A percentile compares a stretch with the other conserved stretches of the same genome.
Conservation (phyloP, 1,139 yeast species). For the Starmera stellimalicola region DNA sequence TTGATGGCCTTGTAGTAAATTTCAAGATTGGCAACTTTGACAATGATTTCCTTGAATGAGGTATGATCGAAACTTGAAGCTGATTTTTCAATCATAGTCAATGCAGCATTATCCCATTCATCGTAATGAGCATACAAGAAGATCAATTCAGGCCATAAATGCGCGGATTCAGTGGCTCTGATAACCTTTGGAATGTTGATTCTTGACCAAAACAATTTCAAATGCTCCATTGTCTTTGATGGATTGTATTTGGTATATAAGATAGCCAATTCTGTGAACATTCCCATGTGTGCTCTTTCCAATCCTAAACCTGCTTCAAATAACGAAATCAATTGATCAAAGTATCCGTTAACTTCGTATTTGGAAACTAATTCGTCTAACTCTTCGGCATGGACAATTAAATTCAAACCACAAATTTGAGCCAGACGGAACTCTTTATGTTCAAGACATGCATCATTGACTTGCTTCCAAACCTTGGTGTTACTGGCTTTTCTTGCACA, state of each 20-base stretch:
- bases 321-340: conserved; percentile 81
- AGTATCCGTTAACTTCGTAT: conserved; percentile 86
- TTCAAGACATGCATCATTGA: conserved; percentile 91
- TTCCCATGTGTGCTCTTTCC: conserved; percentile 99
- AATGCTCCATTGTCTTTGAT: conserved; percentile 88
- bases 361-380: conserved; percentile 79
- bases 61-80: conserved; percentile 90
- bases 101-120: conserved; percentile 98
- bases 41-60: conserved; percentile 89
- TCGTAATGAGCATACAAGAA: conserved; percentile 97
- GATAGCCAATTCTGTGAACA: conserved; percentile 94
- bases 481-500: conserved; percentile 98
- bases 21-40: conserved; percentile 92
- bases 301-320: conserved; percentile 94
- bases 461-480: conserved; percentile 94
- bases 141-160: conserved; percentile 92
- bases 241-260: conserved; percentile 88
- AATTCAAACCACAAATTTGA: conserved; percentile 95
- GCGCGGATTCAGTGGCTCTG: conserved; percentile 88
- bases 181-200: conserved; percentile 96
- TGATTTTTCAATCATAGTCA: conserved; percentile 94
- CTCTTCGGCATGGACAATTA: conserved; percentile 96
- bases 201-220: conserved; percentile 97
- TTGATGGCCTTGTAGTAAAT: conserved; percentile 95
- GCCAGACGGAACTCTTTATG: conserved; percentile 94